Evolutionary conservation across 441 rosid species (phyloP), one percentile per base, ranked within the genome.

Genomic region (Melastoma candidum): DNA sequence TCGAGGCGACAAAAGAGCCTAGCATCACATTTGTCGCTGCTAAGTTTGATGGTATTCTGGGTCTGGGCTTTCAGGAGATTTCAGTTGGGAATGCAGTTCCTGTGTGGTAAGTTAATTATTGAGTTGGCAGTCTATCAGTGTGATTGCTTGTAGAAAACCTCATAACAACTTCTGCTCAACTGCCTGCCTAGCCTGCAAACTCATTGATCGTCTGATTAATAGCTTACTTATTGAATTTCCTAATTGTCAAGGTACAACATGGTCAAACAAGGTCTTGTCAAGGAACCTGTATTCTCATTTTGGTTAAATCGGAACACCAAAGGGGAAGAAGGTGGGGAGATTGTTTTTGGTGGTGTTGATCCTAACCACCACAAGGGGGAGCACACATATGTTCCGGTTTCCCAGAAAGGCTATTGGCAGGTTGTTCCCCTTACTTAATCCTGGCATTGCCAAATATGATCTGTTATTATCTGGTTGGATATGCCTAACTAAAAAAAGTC

Each of bases 401-500:
- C 88, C n/a, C 71, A 26, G 67, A 81, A 80, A 62, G 96, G 90
- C 47, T 87, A 84, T 64, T 87, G 96, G 96, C 94, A 84, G 96
- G 93, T 84, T 57, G 53, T 52, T 44, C 58, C 54, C 26, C 2
- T 26, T 32, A 36, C 32, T 55, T 12, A 12, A 26, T 10, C 26
- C 12, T 49, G 26, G 11, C 4, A 10, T 39, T 26, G 43, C 22
- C 14, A 41, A 12, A 26, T 63, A 10, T 7, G 24, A 39, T 22
- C 26, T 22, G 47, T 44, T 46, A n/a, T 44, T 50, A 22, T 11
- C 12, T 50, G 17, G 24, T 3, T 47, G 11, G 43, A 44, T 17
- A 51, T 53, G 24, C n/a, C 53, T 67, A 11, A 29, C 12, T 64
- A 45, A 10, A 9, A 26, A n/a, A 32, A 29, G 3, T 24, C 22